Percentiles rank a stretch among this genome's conserved stretches.
phyloP scores from a whole-genome alignment of 257 asterid species.

The Solanum neorickii region DNA sequence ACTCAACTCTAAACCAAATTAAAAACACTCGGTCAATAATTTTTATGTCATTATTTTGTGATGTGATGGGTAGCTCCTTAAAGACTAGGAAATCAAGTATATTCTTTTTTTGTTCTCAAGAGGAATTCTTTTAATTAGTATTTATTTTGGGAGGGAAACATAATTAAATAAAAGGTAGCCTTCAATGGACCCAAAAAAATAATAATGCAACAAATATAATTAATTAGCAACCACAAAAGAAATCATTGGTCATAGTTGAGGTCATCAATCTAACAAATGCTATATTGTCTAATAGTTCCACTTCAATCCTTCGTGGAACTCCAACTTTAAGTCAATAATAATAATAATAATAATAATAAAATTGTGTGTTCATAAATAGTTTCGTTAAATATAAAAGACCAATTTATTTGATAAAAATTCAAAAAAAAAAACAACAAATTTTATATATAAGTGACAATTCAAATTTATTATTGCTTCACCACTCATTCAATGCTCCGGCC shows the following conservation, averaged over 20 bases:
- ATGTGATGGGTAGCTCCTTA: neutral
- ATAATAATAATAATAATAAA: neutral
- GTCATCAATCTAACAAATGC: neutral
- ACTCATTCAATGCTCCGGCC: fast-evolving
- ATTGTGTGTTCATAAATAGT: neutral
- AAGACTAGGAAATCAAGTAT: neutral
- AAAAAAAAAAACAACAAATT: neutral
- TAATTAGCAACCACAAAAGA: neutral
- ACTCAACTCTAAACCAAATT: too few species aligned
- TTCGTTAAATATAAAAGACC: neutral
- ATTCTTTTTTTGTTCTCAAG: neutral
- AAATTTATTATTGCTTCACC: neutral
- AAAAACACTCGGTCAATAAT: neutral
- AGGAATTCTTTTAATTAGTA: neutral
- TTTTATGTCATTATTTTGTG: neutral
- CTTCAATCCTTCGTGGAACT: neutral
- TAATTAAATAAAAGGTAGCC: neutral
- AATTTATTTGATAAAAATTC: neutral
- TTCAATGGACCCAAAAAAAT: neutral
- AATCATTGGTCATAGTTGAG: neutral
- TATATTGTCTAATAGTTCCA: neutral
- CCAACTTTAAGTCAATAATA: neutral
- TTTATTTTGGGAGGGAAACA: neutral
- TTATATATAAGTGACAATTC: neutral
- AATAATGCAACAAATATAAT: neutral